Evolutionary conservation across 2,329 filamentous ascomycete species (phyloP), one percentile per base, ranked within the genome.

Genomic region (Penicillium oxalicum): DNA sequence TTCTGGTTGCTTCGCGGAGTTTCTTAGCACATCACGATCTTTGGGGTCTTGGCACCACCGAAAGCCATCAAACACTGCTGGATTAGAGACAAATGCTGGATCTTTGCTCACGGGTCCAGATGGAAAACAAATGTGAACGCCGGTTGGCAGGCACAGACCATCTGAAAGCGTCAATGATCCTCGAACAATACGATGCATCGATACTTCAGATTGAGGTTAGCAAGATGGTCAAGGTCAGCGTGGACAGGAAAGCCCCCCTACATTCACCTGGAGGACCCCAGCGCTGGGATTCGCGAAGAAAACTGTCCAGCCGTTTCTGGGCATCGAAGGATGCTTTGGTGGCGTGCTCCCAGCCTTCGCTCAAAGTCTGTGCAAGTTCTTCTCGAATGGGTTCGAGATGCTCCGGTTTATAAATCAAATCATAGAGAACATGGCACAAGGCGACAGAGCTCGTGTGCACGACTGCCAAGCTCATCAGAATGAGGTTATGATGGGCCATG

Each of bases 381-480:
- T 76, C 67, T 1, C 80, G 73, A 0, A 82, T 59, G 8, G 74
- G 70, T 2, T 72, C 64, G 28, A 77, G 57, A 55, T 77, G 70
- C 28, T 80, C 73, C 0, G 78, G 78, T 29, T 70, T 62, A 1
- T 72, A 64, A 0, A 74, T 72, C 2, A 83, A 59, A 54, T 78
- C 74, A 55, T 76, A 80, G 18, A 83, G 68, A 46, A 71, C 46
- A 70, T 79, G 62, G 5, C 58, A 62, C 48, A 65, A 50, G 1
- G 60, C 53, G 49, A 62, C 62, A 1, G 62, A 56, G 27, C 59
- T 62, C 5, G 63, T 65, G 35, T 66, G 61, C 4, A 62, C 53
- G 27, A 63, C 55, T 2, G 60, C 61, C 40, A 66, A 36, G 40
- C 57, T 61, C 34, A 62, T 61, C 11, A 64, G 43, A 7, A 61